A percentile compares a stretch with the other conserved stretches of the same genome.
These are phyloP conservation scores for Coleophoma eucalyptorum DNA, from an alignment of 2,329 filamentous ascomycete species.

Conservation along the genomic window DNA sequence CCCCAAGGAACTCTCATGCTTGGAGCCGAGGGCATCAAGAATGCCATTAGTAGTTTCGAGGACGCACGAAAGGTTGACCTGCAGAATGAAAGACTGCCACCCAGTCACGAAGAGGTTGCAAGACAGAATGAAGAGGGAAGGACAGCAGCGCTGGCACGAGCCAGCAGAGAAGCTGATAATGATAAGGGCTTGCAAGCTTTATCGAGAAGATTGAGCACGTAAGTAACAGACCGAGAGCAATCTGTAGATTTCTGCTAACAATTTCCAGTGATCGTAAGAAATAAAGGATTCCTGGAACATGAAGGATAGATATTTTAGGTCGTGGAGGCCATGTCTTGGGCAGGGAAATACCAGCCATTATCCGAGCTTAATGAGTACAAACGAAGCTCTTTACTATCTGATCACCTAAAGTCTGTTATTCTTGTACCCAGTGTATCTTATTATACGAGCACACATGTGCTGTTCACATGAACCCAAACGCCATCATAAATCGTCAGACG, in stretches of 20 bases:
- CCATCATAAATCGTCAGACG: too few relatives aligned
- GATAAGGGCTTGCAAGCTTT: slow-evolving; percentile 83
- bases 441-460: not conserved
- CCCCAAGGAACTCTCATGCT: slow-evolving; percentile 97
- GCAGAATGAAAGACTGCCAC: slow-evolving; percentile 92
- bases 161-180: slow-evolving; percentile 84
- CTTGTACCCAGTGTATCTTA: not conserved
- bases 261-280: slow-evolving; percentile 18
- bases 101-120: slow-evolving; percentile 86
- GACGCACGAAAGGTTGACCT: slow-evolving; percentile 95
- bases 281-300: not conserved
- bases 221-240: slow-evolving; percentile 39
- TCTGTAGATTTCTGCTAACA: slow-evolving; percentile 1
- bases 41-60: slow-evolving; percentile 94
- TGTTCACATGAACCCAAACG: not conserved
- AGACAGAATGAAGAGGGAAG: slow-evolving; percentile 79
- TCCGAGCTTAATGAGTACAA: not conserved
- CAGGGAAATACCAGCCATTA: not conserved
- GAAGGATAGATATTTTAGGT: not conserved
- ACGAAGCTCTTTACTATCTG: not conserved
- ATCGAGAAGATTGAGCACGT: slow-evolving; percentile 94
- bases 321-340: not conserved
- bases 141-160: slow-evolving; percentile 79
- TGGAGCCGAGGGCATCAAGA: slow-evolving; percentile 96
- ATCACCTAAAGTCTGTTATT: not conserved